These are phyloP conservation scores for Starmerella tilneyi DNA, from an alignment of 805 yeast species.

Conservation along the genomic window DNA sequence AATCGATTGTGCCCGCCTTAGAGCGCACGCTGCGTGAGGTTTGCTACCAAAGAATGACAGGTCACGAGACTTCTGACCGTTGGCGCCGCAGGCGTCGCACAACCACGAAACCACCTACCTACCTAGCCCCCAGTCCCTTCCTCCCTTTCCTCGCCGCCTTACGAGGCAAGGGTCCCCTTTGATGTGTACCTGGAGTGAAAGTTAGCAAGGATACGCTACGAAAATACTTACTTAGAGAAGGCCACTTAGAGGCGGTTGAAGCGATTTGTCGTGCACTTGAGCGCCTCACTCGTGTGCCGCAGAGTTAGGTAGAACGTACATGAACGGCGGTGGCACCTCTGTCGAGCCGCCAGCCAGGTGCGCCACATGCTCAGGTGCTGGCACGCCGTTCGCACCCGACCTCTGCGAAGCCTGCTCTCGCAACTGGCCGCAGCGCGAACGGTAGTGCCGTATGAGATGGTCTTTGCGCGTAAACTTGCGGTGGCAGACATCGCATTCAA, in stretches of 20 bases:
- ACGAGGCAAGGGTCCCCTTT: not conserved
- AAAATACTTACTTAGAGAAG: too few relatives aligned
- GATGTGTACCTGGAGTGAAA: too few relatives aligned
- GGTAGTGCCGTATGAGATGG: constrained; percentile 24
- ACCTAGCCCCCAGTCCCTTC: too few relatives aligned
- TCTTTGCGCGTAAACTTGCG: constrained; percentile 25
- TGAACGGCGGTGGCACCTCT: not conserved
- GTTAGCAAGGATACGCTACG: too few relatives aligned
- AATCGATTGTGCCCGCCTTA: not conserved
- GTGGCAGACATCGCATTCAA: constrained; percentile 20
- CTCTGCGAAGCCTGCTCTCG: too few relatives aligned
- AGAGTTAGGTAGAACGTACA: not conserved
- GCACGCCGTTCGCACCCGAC: too few relatives aligned
- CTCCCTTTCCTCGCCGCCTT: not conserved
- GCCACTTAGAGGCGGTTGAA: too few relatives aligned
- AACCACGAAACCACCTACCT: too few relatives aligned
- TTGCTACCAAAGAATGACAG: not conserved
- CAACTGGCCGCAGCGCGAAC: constrained; percentile 11
- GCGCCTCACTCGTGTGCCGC: not conserved
- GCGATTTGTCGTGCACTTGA: not conserved
- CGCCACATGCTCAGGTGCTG: not conserved
- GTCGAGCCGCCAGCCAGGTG: not conserved
- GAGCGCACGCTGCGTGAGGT: not conserved
- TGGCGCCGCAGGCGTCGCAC: too few relatives aligned
- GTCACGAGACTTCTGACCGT: constrained; percentile 4